Conservation (phyloP, 2,329 filamentous ascomycete species). For the Myriosclerotinia curreyana region DNA sequence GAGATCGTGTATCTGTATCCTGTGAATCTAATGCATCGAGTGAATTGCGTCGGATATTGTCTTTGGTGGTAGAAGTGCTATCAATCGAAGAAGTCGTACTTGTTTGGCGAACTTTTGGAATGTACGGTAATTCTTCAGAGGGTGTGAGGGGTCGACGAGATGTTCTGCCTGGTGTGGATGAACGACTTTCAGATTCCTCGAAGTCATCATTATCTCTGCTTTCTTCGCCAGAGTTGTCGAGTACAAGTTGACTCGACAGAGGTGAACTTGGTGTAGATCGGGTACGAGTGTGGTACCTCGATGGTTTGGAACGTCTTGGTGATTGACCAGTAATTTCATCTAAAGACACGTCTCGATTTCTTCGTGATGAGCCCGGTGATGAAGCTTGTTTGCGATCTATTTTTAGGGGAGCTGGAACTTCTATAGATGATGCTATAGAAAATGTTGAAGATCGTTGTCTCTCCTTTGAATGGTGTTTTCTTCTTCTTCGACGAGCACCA, state of each 20-base stretch:
- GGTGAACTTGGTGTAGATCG: constrained; percentile 21
- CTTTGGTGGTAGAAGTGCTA: constrained; percentile 16
- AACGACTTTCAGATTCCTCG: constrained; percentile 11
- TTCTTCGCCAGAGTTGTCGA: constrained; percentile 20
- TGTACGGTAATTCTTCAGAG: constrained; percentile 19
- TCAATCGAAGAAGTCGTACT: constrained; percentile 13
- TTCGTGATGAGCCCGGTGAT: constrained; percentile 1
- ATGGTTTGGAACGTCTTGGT: constrained; percentile 11
- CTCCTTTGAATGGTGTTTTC: constrained; percentile 22
- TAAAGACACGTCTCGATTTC: constrained; percentile 14
- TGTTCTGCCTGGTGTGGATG: constrained; percentile 16
- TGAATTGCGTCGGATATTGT: constrained; percentile 7
- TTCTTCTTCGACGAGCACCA: constrained; percentile 34
- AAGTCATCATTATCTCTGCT: constrained; percentile 3
- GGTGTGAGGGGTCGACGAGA: constrained; percentile 17
- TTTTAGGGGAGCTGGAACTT: constrained; percentile 2
- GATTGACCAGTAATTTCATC: background rate
- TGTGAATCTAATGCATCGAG: constrained; percentile 8
- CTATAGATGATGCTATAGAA: constrained; percentile 6
- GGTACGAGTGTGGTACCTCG: constrained; percentile 19
- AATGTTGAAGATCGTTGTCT: constrained; percentile 22
- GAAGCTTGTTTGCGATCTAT: constrained; percentile 10
- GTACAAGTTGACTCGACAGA: constrained; percentile 19
- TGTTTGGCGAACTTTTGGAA: constrained; percentile 21
- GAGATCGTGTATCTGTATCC: background rate